phyloP scores from a whole-genome alignment of 176 grass and related monocot genomes.

The Triticum turgidum region DNA sequence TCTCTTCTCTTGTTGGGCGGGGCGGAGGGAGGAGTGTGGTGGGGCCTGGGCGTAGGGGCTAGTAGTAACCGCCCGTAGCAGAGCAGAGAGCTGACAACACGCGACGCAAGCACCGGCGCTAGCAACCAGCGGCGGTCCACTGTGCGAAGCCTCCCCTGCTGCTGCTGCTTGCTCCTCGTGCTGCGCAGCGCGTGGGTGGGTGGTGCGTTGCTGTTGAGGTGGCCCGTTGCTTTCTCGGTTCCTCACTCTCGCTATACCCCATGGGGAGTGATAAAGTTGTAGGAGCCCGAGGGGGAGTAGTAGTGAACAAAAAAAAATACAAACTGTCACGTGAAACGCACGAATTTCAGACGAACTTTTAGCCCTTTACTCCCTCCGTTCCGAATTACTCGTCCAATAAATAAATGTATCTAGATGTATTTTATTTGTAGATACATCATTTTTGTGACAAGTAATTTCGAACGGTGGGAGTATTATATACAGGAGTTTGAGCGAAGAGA shows the following conservation, averaged over 20 bases:
- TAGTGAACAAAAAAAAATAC: no score
- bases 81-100: conserved; percentile 23
- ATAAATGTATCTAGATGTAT: no score
- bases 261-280: neutral
- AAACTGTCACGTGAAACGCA: neutral
- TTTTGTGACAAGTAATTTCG: no score
- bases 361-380: no score
- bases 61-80: conserved; percentile 11
- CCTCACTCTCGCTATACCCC: neutral
- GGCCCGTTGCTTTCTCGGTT: conserved; percentile 10
- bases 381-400: no score
- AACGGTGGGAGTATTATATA: no score
- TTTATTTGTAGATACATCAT: no score
- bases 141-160: neutral
- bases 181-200: neutral
- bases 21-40: neutral
- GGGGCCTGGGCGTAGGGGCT: neutral
- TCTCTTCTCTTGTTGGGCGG: no score
- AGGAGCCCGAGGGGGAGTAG: neutral
- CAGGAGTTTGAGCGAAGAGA: no score
- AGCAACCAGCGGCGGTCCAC: neutral
- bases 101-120: neutral
- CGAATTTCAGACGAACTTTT: neutral
- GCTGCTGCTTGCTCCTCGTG: neutral
- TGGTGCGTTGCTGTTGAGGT: conserved; percentile 1